phyloP scores from a whole-genome alignment of 2,329 filamentous ascomycete genomes.

The Verticillium nubilum region DNA sequence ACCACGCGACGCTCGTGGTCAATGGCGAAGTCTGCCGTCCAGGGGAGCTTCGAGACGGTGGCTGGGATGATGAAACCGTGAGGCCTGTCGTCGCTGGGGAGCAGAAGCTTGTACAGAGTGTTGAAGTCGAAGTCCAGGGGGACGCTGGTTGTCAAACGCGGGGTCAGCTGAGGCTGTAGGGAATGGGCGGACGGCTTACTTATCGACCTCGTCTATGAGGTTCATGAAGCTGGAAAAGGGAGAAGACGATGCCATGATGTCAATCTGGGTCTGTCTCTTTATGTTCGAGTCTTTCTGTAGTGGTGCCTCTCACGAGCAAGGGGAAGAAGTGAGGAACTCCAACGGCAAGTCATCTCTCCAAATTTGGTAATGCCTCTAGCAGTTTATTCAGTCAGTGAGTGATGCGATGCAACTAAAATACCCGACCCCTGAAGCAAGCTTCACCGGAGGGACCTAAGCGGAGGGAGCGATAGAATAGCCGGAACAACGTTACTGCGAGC shows the following conservation, averaged over 20 bases:
- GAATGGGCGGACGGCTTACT: conserved; percentile 23
- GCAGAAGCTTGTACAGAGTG: conserved; percentile 39
- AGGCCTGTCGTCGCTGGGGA: conserved; percentile 36
- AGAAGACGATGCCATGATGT: neutral
- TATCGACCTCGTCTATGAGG: conserved; percentile 35
- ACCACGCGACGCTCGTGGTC: conserved; percentile 24
- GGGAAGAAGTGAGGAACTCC: no score
- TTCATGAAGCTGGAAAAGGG: neutral
- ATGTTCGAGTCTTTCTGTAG: no score
- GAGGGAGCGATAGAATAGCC: no score
- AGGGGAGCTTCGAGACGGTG: conserved; percentile 41
- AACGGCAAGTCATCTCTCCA: no score
- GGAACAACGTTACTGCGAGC: no score
- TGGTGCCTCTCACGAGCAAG: no score
- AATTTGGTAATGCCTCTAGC: no score
- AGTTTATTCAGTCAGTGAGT: no score
- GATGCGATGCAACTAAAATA: no score
- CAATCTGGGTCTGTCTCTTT: no score
- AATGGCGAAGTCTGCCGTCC: conserved; percentile 33
- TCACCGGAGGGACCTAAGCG: no score
- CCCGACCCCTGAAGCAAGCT: neutral
- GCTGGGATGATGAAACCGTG: conserved; percentile 45
- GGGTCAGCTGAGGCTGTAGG: neutral
- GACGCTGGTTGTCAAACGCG: conserved; percentile 28
- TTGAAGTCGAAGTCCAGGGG: conserved; percentile 36